Conservation (phyloP, 2,329 filamentous ascomycete species). For the Ceratocystis destructans region DNA sequence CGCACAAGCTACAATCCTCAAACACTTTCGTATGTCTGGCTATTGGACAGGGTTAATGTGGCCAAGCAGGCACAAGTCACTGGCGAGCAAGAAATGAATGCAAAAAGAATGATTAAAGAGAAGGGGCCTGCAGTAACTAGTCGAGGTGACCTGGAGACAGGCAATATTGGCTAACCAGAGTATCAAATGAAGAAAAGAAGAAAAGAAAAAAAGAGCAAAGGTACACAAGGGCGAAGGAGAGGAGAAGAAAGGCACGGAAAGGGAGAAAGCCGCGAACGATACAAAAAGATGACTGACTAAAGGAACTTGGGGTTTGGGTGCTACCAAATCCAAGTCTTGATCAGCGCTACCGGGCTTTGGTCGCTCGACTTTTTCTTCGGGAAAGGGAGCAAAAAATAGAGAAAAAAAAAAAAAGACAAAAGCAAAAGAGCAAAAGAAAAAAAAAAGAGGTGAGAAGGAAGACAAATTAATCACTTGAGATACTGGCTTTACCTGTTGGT, state of each 20-base stretch:
- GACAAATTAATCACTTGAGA: not conserved
- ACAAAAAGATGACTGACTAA: not conserved
- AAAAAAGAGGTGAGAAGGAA: not conserved
- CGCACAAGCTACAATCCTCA: not conserved
- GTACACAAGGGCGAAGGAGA: not conserved
- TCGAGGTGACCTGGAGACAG: not conserved
- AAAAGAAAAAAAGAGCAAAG: constrained; percentile 4
- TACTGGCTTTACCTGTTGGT: not conserved
- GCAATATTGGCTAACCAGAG: not conserved
- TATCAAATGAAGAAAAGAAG: not conserved
- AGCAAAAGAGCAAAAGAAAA: not conserved
- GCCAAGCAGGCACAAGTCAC: not conserved
- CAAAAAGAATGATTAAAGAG: not conserved
- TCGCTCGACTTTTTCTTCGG: not conserved
- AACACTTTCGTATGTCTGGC: not conserved
- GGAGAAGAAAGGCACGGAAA: not conserved
- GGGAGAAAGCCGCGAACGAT: not conserved
- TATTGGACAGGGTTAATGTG: not conserved
- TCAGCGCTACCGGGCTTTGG: not conserved
- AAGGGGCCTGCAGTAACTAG: not conserved
- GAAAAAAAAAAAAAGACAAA: not conserved
- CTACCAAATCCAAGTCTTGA: not conserved
- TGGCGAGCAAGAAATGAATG: constrained; percentile 1
- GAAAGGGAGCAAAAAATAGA: not conserved
- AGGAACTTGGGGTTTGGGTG: not conserved